phyloP scores from a whole-genome alignment of 805 yeast genomes.

The Sugiyamaella smithiae region DNA sequence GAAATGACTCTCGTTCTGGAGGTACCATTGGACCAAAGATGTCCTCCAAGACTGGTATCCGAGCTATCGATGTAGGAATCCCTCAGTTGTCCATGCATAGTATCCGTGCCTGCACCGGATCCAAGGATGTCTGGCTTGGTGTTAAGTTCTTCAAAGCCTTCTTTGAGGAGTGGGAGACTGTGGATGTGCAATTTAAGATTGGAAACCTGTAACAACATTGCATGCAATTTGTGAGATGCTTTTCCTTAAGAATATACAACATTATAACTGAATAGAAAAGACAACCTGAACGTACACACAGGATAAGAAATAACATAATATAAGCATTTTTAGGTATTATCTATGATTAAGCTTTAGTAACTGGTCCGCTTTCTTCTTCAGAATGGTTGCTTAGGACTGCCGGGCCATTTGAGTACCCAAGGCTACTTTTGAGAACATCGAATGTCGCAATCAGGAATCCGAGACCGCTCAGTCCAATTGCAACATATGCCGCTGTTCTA shows the following conservation, averaged over 20 bases:
- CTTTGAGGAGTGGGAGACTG: slow-evolving; percentile 62
- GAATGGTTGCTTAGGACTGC: too few species aligned
- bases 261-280: too few species aligned
- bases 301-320: too few species aligned
- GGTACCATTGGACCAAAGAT: slow-evolving; percentile 79
- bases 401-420: too few species aligned
- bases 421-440: too few species aligned
- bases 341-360: too few species aligned
- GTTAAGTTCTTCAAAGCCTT: slow-evolving; percentile 69
- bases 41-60: slow-evolving; percentile 37
- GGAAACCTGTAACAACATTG: slow-evolving; percentile 6
- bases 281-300: too few species aligned
- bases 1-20: slow-evolving; percentile 82
- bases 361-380: too few species aligned
- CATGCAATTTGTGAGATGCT: too few species aligned
- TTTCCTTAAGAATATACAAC: too few species aligned
- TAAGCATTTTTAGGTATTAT: too few species aligned
- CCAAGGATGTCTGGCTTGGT: slow-evolving; percentile 73
- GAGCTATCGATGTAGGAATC: slow-evolving; percentile 75
- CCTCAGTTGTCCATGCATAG: slow-evolving; percentile 86
- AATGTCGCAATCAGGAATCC: slow-evolving; percentile 36
- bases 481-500: slow-evolving; percentile 56
- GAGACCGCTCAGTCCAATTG: slow-evolving; percentile 57
- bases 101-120: slow-evolving; percentile 76
- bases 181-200: slow-evolving; percentile 34